Evolutionary conservation across 768 basidiomycete species (phyloP), one percentile per base, ranked within the genome.

Genomic region (Auriscalpium vulgare): DNA sequence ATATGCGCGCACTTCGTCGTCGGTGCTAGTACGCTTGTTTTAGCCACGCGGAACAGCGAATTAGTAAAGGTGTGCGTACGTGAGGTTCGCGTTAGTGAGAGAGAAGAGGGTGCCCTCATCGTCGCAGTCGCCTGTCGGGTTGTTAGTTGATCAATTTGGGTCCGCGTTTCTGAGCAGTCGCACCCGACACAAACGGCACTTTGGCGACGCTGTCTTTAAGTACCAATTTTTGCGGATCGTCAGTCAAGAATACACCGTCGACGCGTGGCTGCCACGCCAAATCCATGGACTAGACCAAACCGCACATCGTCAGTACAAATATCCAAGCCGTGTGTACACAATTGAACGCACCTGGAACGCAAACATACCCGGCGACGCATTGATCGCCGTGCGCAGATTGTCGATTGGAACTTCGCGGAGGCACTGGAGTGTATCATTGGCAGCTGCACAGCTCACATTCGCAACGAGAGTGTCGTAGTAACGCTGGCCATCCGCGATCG

Each of bases 21-120:
- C 29, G 19, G 53, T 54, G 10, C 53, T 54, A 45, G n/a, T 7
- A 16, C 16, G 21, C 21, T 21, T 21, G 21, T 21, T n/a, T 21
- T 21, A 21, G 21, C 21, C 21, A 21, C 21, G 1, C 21, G 21
- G 21, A 21, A 21, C 21, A 21, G 1, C 21, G n/a, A n/a, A 2
- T 8, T 8, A n/a, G 23, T 10, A 7, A 8, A 8, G 45, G 2
- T 2, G 46, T 7, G 36, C 53, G 14, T 38, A 54, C 53, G 53
- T 54, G 9, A 54, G 13, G 45, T 54, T 54, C 2, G 37, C 9
- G 10, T 8, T 35, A 6, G 34, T 10, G 29, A 54, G 5, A 6
- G 53, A 36, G 36, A 54, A 54, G 10, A 47, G 5, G 8, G 60
- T 62, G 23, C 61, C 61, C 37, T 62, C 61, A 51, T 62, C 59